Percentiles rank a stretch among this genome's conserved stretches.
Conservation (phyloP, 2,329 filamentous ascomycete genomes). For the Fusarium compactum region DNA sequence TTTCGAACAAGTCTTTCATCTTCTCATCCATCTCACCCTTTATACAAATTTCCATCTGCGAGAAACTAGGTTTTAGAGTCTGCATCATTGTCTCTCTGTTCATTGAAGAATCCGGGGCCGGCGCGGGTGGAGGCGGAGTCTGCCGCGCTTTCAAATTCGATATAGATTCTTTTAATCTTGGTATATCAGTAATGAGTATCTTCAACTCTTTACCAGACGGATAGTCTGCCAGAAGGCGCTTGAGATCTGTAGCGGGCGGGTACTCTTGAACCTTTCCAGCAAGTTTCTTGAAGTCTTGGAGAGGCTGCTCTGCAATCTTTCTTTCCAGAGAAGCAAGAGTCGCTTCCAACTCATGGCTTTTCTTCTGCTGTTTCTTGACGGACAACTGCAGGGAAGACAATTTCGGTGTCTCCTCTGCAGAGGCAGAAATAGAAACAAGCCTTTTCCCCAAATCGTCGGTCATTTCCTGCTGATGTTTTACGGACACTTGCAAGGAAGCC, state of each 20-base stretch:
- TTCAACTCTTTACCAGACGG: conserved; percentile 13
- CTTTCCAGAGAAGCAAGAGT: conserved; percentile 6
- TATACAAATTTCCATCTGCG: conserved; percentile 17
- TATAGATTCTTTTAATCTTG: conserved; percentile 13
- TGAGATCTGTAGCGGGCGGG: conserved; percentile 8
- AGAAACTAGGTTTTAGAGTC: conserved; percentile 18
- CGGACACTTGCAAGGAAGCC: not conserved
- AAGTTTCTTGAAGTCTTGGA: conserved; percentile 14
- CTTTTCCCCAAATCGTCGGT: conserved; percentile 2
- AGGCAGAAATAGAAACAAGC: not conserved
- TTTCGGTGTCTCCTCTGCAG: conserved; percentile 1
- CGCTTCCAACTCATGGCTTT: conserved; percentile 1
- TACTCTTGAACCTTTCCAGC: conserved; percentile 3
- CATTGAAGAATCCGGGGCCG: not conserved
- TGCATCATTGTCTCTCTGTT: conserved; percentile 23
- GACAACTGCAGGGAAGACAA: conserved; percentile 1
- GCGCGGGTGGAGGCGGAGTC: not conserved
- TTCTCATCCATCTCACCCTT: conserved; percentile 1
- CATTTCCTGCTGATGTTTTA: conserved; percentile 15
- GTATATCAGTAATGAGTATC: conserved; percentile 7
- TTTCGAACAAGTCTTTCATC: conserved; percentile 16
- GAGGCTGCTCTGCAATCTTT: not conserved
- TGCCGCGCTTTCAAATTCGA: not conserved
- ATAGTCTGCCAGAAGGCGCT: conserved; percentile 17
- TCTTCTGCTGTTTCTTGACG: conserved; percentile 10